Conservation (phyloP, 352 stramenopile species). For the Phytophthora multivora region DNA sequence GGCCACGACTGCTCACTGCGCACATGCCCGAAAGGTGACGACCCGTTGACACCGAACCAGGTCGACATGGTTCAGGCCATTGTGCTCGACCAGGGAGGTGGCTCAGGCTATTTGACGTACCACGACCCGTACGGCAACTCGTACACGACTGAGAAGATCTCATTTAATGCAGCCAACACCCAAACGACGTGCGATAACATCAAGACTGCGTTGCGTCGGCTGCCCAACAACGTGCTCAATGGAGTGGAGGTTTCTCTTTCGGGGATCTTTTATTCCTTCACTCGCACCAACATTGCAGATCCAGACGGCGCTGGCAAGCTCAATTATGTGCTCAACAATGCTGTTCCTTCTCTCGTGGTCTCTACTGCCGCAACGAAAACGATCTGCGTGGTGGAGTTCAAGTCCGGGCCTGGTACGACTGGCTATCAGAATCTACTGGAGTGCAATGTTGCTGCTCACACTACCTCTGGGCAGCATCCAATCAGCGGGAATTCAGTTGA, state of each 20-base stretch:
- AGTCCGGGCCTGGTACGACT: slow-evolving; percentile 51
- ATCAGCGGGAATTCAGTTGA: not conserved
- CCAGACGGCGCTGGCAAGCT: not conserved
- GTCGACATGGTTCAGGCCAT: slow-evolving; percentile 60
- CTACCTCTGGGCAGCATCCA: slow-evolving; percentile 43
- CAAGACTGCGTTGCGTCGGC: slow-evolving; percentile 39
- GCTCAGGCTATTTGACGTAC: slow-evolving; percentile 60
- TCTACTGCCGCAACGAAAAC: not conserved
- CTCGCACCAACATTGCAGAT: slow-evolving; percentile 18
- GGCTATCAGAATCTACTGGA: slow-evolving; percentile 64
- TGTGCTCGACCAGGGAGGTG: not conserved
- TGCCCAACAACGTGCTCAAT: slow-evolving; percentile 81
- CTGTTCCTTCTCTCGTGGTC: no score
- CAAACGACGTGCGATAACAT: slow-evolving; percentile 37
- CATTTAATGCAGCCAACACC: slow-evolving; percentile 6
- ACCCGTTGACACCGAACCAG: slow-evolving; percentile 61
- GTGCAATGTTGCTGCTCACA: slow-evolving; percentile 50
- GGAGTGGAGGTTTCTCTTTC: slow-evolving; percentile 21
- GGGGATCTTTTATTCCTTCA: slow-evolving; percentile 25
- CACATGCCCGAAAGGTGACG: slow-evolving; percentile 61
- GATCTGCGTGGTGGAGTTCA: slow-evolving; percentile 54
- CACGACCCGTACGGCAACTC: slow-evolving; percentile 74
- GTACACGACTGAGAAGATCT: slow-evolving; percentile 58
- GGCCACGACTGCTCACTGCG: slow-evolving; percentile 63
- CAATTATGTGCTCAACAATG: slow-evolving; percentile 3